These are phyloP conservation scores for Phellopilus nigrolimitatus DNA, from an alignment of 1,284 basidiomycete genomes.

Conservation along the genomic window DNA sequence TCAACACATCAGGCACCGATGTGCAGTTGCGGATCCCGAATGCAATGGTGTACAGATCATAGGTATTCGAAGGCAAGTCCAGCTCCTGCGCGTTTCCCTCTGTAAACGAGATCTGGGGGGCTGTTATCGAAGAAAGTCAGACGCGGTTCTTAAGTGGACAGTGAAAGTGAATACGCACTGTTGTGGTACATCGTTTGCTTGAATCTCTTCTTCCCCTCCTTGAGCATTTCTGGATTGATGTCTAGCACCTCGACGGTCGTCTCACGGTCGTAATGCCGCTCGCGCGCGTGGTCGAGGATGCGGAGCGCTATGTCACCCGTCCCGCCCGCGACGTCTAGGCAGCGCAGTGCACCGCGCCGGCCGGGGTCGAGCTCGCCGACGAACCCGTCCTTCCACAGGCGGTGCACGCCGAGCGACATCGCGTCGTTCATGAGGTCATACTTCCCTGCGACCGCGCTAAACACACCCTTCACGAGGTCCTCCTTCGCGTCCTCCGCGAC, in stretches of 20 bases:
- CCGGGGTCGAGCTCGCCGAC: slow-evolving; percentile 81
- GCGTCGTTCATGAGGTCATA: slow-evolving; percentile 99
- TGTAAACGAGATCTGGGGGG: slow-evolving; percentile 89
- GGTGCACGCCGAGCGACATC: slow-evolving; percentile 93
- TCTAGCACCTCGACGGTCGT: slow-evolving; percentile 91
- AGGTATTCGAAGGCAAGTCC: slow-evolving; percentile 73
- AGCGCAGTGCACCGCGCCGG: slow-evolving; percentile 63
- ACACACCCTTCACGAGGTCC: slow-evolving; percentile 82
- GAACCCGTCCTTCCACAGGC: slow-evolving; percentile 96
- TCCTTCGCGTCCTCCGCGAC: slow-evolving; percentile 79
- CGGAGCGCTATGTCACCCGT: slow-evolving; percentile 97
- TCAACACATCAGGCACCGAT: slow-evolving; percentile 82
- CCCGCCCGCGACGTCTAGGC: slow-evolving; percentile 96
- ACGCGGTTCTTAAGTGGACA: background rate
- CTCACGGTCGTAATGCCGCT: slow-evolving; percentile 84
- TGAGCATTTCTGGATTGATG: slow-evolving; percentile 94
- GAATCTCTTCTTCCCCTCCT: slow-evolving; percentile 87
- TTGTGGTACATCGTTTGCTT: slow-evolving; percentile 96
- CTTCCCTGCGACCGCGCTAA: slow-evolving; percentile 91
- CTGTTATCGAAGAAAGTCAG: slow-evolving; percentile 39
- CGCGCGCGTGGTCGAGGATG: slow-evolving; percentile 88
- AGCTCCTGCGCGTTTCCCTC: slow-evolving; percentile 93
- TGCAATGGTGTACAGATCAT: slow-evolving; percentile 97
- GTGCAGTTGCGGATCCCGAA: slow-evolving; percentile 99
- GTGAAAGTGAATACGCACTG: slow-evolving; percentile 52